phyloP scores from a whole-genome alignment of 2,329 filamentous ascomycete species.

The Fusarium domesticum region DNA sequence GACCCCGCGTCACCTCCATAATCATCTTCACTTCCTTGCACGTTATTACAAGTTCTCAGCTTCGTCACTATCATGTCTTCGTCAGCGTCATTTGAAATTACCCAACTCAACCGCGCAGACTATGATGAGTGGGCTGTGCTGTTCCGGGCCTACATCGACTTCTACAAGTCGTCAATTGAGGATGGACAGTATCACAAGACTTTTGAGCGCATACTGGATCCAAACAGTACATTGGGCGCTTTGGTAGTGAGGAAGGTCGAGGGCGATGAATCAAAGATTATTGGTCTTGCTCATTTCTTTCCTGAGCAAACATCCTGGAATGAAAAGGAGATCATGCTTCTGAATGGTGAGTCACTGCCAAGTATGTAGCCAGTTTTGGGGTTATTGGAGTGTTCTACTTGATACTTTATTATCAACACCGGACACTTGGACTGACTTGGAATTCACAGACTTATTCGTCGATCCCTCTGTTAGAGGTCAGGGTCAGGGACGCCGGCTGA shows the following conservation, averaged over 20 bases:
- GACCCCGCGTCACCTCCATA: background rate
- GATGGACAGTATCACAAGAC: slow-evolving; percentile 12
- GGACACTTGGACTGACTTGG: too few species aligned
- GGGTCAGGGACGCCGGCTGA: slow-evolving; percentile 12
- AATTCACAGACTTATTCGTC: slow-evolving; percentile 10
- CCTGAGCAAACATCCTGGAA: slow-evolving; percentile 19
- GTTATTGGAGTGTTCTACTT: too few species aligned
- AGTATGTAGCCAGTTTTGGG: background rate
- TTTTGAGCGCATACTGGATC: slow-evolving; percentile 11
- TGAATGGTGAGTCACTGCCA: slow-evolving; percentile 8
- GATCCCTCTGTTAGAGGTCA: slow-evolving; percentile 2
- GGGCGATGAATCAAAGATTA: background rate
- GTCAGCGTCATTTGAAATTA: slow-evolving; percentile 3
- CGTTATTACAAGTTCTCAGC: background rate
- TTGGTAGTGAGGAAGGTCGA: background rate
- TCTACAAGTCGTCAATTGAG: slow-evolving; percentile 10
- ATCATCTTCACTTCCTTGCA: background rate
- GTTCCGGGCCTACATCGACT: slow-evolving; percentile 15
- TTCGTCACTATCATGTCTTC: too few species aligned
- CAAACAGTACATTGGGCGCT: slow-evolving; percentile 8
- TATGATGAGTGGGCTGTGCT: slow-evolving; percentile 12
- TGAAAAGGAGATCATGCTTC: slow-evolving; percentile 14
- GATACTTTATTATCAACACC: too few species aligned
- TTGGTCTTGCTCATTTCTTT: slow-evolving; percentile 18
- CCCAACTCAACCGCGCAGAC: slow-evolving; percentile 4